phyloP scores from a whole-genome alignment of 202 grass and related monocot species.

The Tripidium arundinaceum region DNA sequence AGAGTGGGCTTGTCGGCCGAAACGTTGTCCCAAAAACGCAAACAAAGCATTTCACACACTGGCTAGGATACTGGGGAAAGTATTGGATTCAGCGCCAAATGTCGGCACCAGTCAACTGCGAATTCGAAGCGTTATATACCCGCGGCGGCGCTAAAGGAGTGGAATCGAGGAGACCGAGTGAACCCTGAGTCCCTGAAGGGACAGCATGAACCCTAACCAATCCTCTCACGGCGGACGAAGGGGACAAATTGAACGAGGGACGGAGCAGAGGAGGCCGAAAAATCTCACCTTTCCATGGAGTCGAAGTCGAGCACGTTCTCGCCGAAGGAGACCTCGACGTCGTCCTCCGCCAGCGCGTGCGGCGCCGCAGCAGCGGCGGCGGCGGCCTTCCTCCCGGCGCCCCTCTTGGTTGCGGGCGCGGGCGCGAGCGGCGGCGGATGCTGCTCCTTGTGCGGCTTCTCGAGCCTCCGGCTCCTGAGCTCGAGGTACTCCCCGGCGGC shows the following conservation, averaged over 20 bases:
- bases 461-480: constrained; percentile 78
- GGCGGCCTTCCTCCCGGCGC: neutral
- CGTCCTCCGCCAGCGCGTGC: constrained; percentile 14
- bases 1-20: neutral
- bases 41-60: neutral
- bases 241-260: neutral
- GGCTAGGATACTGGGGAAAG: neutral
- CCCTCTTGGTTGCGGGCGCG: neutral
- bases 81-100: neutral
- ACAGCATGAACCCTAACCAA: constrained; percentile 1
- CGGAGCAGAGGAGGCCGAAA: neutral
- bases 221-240: neutral
- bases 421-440: neutral
- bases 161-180: neutral
- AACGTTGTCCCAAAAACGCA: neutral
- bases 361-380: neutral
- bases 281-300: constrained; percentile 58
- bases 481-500: constrained; percentile 56
- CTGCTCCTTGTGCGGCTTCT: constrained; percentile 52
- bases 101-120: too few relatives aligned
- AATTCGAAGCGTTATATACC: too few relatives aligned
- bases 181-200: neutral
- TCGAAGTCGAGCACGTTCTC: constrained; percentile 73
- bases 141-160: neutral
- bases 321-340: constrained; percentile 57